These are phyloP conservation scores for Tetrahymena malaccensis DNA, from an alignment of 73 alveolate species.

Conservation along the genomic window DNA sequence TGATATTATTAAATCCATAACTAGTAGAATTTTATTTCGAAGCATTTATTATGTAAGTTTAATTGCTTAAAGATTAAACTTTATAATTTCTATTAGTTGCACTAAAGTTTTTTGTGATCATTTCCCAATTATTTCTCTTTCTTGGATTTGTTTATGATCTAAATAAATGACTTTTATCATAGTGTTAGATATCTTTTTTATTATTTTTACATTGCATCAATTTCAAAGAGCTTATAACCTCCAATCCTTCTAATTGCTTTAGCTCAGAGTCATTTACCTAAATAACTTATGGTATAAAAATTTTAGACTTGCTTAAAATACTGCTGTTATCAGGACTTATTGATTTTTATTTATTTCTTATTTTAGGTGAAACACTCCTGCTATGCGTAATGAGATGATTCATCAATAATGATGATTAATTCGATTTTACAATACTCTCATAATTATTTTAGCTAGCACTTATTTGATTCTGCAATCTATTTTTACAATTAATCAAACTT, in stretches of 20 bases:
- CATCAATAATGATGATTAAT: not conserved
- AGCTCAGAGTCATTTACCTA: not conserved
- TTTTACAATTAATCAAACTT: not conserved
- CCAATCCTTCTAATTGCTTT: not conserved
- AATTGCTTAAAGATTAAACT: not conserved
- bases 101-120: not conserved
- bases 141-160: not conserved
- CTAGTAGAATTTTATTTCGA: not conserved
- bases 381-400: not conserved
- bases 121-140: not conserved
- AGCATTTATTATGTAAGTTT: not conserved
- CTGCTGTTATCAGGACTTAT: not conserved
- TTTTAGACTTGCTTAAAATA: not conserved
- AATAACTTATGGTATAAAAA: not conserved
- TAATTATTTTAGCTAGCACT: not conserved
- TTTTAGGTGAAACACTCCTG: not conserved
- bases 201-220: not conserved
- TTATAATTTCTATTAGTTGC: not conserved
- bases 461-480: not conserved
- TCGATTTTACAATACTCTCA: not conserved
- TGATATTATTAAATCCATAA: not conserved
- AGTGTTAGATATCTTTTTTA: not conserved
- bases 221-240: not conserved
- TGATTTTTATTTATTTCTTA: not conserved
- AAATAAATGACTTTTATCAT: not conserved